Conservation (phyloP, 805 yeast genomes). For the Saccharomycopsis schoenii region DNA sequence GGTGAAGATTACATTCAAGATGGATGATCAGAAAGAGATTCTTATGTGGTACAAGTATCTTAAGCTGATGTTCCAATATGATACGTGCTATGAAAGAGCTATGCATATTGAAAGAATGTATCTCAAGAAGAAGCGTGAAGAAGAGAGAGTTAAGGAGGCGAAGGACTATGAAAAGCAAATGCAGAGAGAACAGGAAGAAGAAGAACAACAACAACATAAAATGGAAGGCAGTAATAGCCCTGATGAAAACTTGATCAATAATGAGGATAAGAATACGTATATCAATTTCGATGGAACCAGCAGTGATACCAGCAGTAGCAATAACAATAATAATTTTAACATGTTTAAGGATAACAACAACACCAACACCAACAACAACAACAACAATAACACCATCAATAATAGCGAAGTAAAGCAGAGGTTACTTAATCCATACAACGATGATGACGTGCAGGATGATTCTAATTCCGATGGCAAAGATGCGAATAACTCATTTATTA, state of each 20-base stretch:
- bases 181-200: background rate
- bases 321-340: background rate
- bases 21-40: slow-evolving; percentile 9
- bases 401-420: background rate
- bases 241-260: background rate
- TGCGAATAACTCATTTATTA: background rate
- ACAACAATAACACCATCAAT: background rate
- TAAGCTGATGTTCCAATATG: slow-evolving; percentile 9
- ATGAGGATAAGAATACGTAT: background rate
- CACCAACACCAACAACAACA: background rate
- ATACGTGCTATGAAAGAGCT: slow-evolving; percentile 12
- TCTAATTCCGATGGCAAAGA: background rate
- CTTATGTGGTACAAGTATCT: slow-evolving; percentile 14
- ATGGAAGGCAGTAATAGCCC: background rate
- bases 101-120: slow-evolving; percentile 7
- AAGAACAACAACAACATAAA: background rate
- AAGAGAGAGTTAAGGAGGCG: background rate
- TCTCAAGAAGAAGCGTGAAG: background rate
- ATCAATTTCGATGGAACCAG: background rate
- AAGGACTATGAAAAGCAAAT: background rate
- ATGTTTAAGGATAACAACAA: background rate
- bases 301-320: slow-evolving; percentile 1
- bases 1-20: slow-evolving; percentile 11
- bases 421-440: background rate
- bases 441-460: slow-evolving; percentile 1